Percentiles rank a stretch among this genome's conserved stretches.
These are phyloP conservation scores for Oropetium thomaeum DNA, from an alignment of 176 grass and related monocot genomes.

Conservation along the genomic window DNA sequence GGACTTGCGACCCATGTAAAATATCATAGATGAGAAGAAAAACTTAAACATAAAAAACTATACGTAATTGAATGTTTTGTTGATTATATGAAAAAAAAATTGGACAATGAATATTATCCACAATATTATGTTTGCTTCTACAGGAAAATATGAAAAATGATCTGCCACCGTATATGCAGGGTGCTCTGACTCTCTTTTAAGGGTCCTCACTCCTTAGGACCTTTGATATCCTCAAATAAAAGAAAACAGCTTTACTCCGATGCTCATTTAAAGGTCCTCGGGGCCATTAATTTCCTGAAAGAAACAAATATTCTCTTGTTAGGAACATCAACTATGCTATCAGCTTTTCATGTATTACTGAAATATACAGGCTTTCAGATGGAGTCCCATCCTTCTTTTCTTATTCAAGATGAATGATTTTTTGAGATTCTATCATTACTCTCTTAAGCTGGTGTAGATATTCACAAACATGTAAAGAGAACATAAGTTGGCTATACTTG, in stretches of 20 bases:
- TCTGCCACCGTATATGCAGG: slow-evolving; percentile 9
- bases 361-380: background rate
- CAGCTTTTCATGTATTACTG: background rate
- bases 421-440: background rate
- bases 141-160: background rate
- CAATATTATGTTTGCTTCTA: slow-evolving; percentile 25
- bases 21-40: background rate
- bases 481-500: background rate
- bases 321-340: background rate
- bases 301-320: slow-evolving; percentile 6
- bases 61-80: background rate
- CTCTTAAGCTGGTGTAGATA: background rate
- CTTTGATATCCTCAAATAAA: slow-evolving; percentile 52
- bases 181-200: slow-evolving; percentile 8
- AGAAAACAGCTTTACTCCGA: background rate
- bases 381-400: background rate
- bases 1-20: background rate
- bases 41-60: slow-evolving; percentile 17
- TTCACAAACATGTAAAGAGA: background rate
- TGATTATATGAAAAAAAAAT: slow-evolving; percentile 24
- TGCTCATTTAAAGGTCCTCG: slow-evolving; percentile 43
- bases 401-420: background rate
- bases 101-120: slow-evolving; percentile 20
- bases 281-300: slow-evolving; percentile 58
- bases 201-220: slow-evolving; percentile 44